Conservation (phyloP, 495 filamentous ascomycete genomes). For the Rusavskia elegans region DNA sequence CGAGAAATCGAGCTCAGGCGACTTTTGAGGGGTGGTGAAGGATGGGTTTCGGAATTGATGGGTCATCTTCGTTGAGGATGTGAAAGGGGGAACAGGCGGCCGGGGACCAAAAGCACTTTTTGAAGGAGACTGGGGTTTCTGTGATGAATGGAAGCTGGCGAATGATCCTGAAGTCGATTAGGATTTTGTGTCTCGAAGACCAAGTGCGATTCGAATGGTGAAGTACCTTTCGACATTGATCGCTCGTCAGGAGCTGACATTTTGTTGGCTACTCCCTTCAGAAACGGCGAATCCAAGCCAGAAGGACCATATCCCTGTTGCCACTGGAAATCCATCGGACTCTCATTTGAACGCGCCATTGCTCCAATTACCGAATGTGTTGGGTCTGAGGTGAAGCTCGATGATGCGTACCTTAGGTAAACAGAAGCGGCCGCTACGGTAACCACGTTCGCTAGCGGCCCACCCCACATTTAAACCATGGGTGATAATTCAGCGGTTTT, state of each 20-base stretch:
- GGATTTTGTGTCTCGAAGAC: not conserved
- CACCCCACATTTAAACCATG: too few species aligned
- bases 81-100: slow-evolving; percentile 16
- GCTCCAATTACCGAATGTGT: slow-evolving; percentile 14
- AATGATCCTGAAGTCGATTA: slow-evolving; percentile 26
- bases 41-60: slow-evolving; percentile 16
- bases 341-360: slow-evolving; percentile 31
- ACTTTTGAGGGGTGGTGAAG: slow-evolving; percentile 69
- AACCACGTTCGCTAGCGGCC: too few species aligned
- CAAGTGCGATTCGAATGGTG: not conserved
- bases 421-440: not conserved
- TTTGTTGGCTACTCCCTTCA: slow-evolving; percentile 6
- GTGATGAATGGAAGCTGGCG: slow-evolving; percentile 34
- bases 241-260: slow-evolving; percentile 15
- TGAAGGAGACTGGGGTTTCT: slow-evolving; percentile 26
- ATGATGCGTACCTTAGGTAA: too few species aligned
- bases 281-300: slow-evolving; percentile 42
- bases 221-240: slow-evolving; percentile 31
- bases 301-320: slow-evolving; percentile 35
- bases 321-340: slow-evolving; percentile 58
- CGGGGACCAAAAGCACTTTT: slow-evolving; percentile 34
- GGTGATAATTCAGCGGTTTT: too few species aligned
- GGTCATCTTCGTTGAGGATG: not conserved
- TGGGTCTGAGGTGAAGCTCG: too few species aligned
- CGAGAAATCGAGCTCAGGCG: slow-evolving; percentile 48